Conservation (phyloP, 495 filamentous ascomycete genomes). For the Neurospora terricola region DNA sequence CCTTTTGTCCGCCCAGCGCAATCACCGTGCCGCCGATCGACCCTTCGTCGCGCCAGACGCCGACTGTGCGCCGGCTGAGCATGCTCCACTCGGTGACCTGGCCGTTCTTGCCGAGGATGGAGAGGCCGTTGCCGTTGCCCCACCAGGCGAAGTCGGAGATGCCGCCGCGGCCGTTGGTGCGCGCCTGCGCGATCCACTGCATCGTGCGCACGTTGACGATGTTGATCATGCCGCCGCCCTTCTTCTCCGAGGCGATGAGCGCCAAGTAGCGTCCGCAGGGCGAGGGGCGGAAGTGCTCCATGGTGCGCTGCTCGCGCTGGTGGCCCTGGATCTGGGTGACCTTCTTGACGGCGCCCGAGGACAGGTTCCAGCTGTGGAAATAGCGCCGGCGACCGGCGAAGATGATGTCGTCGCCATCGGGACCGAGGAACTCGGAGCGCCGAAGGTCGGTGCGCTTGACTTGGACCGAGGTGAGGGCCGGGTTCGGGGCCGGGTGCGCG, state of each 20-base stretch:
- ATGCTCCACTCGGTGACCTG: conserved; percentile 90
- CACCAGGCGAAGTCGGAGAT: conserved; percentile 90
- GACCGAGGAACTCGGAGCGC: conserved; percentile 63
- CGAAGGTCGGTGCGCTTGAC: conserved; percentile 70
- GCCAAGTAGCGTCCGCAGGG: conserved; percentile 81
- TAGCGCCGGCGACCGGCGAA: conserved; percentile 79
- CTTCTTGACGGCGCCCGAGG: conserved; percentile 71
- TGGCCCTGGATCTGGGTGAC: conserved; percentile 68
- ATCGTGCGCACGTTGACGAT: conserved; percentile 68
- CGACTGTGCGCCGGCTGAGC: conserved; percentile 51
- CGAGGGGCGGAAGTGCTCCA: conserved; percentile 80
- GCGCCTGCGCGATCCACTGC: conserved; percentile 81
- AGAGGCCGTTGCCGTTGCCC: conserved; percentile 64
- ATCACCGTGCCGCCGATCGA: conserved; percentile 77
- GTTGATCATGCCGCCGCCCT: conserved; percentile 82
- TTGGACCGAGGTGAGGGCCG: conserved; percentile 80
- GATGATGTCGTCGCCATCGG: conserved; percentile 57
- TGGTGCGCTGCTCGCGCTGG: conserved; percentile 71
- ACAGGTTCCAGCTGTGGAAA: conserved; percentile 89
- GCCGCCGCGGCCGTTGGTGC: conserved; percentile 71
- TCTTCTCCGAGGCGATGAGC: conserved; percentile 62
- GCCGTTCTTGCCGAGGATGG: conserved; percentile 72
- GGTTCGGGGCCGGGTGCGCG: conserved; percentile 64
- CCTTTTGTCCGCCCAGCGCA: conserved; percentile 55
- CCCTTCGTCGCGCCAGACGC: conserved; percentile 84